Conservation (phyloP, 768 basidiomycete genomes). For the Grammothele lineata region DNA sequence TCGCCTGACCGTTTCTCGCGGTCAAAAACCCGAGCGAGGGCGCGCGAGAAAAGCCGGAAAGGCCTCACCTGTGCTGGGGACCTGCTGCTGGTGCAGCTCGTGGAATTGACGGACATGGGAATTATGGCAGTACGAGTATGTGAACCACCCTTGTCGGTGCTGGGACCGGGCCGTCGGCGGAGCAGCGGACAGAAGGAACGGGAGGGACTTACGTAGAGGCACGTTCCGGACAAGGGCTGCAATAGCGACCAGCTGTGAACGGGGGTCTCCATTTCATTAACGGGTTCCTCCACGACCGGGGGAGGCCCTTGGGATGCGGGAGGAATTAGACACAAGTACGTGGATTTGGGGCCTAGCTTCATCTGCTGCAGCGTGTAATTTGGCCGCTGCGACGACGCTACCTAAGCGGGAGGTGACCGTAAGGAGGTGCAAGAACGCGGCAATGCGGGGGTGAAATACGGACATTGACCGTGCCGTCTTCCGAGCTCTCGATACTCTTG, state of each 20-base stretch:
- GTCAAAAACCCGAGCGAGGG: slow-evolving; percentile 14
- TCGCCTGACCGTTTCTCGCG: too few relatives aligned
- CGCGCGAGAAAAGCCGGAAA: slow-evolving; percentile 10
- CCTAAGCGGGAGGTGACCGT: slow-evolving; percentile 22
- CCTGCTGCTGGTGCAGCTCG: slow-evolving; percentile 63
- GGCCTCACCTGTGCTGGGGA: slow-evolving; percentile 58
- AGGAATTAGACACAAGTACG: slow-evolving; percentile 79
- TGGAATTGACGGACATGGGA: slow-evolving; percentile 95
- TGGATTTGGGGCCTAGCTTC: slow-evolving; percentile 63
- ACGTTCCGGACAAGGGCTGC: slow-evolving; percentile 72
- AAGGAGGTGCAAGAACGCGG: not conserved
- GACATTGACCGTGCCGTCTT: slow-evolving; percentile 30
- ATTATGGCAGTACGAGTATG: slow-evolving; percentile 95
- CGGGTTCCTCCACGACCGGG: slow-evolving; percentile 46
- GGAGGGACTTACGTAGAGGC: slow-evolving; percentile 70
- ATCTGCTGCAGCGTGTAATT: slow-evolving; percentile 65
- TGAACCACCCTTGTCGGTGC: slow-evolving; percentile 93
- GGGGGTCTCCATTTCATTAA: slow-evolving; percentile 56
- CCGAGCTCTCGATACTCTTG: slow-evolving; percentile 60
- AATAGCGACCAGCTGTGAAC: slow-evolving; percentile 80
- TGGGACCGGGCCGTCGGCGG: slow-evolving; percentile 34
- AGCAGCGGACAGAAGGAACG: not conserved
- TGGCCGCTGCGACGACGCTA: slow-evolving; percentile 12
- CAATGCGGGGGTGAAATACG: slow-evolving; percentile 24
- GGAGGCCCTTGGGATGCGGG: slow-evolving; percentile 46